Base-by-base conservation (phyloP, 2,329 filamentous ascomycete species). In the Lasiodiplodia sp. region DNA sequence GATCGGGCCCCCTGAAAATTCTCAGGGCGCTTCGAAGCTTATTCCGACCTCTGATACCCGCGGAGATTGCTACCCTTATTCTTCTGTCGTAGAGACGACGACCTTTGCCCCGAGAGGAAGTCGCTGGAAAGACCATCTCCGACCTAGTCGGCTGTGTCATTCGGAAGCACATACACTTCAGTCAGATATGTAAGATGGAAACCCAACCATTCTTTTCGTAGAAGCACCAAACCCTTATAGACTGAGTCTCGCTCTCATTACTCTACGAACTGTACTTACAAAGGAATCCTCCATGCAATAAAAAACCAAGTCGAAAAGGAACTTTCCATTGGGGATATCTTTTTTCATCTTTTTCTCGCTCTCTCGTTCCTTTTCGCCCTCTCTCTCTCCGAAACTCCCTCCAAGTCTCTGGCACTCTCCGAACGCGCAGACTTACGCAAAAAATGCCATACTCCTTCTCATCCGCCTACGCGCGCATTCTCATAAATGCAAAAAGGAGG, bases 331-430 rank as follows among this genome's bases (percentile, higher is more conserved):
- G 21, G 51, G 51, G 51, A 53, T 53, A 53, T 53, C 51, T 53
- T 53, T 53, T 53, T 53, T 53, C 51, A 53, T 53, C 51, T 53
- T 53, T 53, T 53, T 53, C 51, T 53, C 51, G n/a, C 23, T 53
- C 7, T 4, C 47, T 52, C 23, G 5, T n/a, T 18, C 18, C 40
- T 18, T 8, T 18, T 14, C 40, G 3, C 16, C 7, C 5, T 18
- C 40, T 8, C 16, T 18, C 5, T 18, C 40, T 7, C 40, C 18
- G 3, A 14, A 8, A 14, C 21, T 44, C 16, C 18, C 40, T 44
- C 16, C 18, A 7, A 44, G 23, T 44, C 40, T 44, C 16, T 18
- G 16, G 16, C 16, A 18, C 16, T 44, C 40, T 14, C 18, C 40
- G 18, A 44, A 4, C 40, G 44, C n/a, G 31, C 31, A 34, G 31